Conservation (phyloP, 2,329 filamentous ascomycete genomes). For the Claviceps sorghi region DNA sequence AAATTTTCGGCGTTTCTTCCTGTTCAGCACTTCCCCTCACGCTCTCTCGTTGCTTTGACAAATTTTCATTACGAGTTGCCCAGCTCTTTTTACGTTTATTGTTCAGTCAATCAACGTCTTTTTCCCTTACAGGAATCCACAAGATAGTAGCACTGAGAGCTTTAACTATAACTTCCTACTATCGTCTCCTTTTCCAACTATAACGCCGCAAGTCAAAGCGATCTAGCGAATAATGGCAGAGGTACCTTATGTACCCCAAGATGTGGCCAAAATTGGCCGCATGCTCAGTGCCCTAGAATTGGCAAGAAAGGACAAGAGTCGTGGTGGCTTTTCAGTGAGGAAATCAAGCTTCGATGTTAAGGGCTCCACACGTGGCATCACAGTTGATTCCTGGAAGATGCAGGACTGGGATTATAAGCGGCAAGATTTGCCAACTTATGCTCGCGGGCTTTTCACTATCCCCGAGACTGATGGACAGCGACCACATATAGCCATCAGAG, state of each 20-base stretch:
- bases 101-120: background rate
- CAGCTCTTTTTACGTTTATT: background rate
- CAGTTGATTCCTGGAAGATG: conserved; percentile 83
- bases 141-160: background rate
- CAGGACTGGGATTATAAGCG: conserved; percentile 95
- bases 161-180: background rate
- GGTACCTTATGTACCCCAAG: conserved; percentile 50
- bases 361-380: conserved; percentile 45
- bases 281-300: conserved; percentile 52
- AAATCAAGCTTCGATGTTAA: conserved; percentile 63
- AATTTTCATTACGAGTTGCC: background rate
- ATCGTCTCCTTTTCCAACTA: background rate
- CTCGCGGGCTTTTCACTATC: conserved; percentile 86
- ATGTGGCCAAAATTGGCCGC: conserved; percentile 49
- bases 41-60: background rate
- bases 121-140: background rate
- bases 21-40: background rate
- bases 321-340: conserved; percentile 55
- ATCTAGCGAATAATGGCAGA: conserved; percentile 16
- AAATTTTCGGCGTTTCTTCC: background rate
- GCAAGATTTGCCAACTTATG: conserved; percentile 72
- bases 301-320: conserved; percentile 38
- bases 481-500: conserved; percentile 69
- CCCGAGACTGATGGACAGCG: conserved; percentile 45
- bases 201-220: background rate